Percentiles rank a stretch among this genome's conserved stretches.
phyloP scores from a whole-genome alignment of 495 filamentous ascomycete genomes.

The Penicillium robsamsonii region DNA sequence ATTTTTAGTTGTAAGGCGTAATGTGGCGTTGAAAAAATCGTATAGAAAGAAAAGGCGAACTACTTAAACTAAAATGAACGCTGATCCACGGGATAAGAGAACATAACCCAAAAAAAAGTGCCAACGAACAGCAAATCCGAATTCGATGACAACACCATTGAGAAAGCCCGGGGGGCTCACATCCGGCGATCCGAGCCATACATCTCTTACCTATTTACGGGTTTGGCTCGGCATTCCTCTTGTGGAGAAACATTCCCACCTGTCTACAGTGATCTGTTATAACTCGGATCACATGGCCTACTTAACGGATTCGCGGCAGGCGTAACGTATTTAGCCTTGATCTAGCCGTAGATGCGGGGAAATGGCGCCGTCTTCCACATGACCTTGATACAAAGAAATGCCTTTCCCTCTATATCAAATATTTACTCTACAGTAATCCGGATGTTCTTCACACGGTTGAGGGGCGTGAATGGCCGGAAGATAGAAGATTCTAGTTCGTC shows the following conservation, averaged over 20 bases:
- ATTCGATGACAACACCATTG: conserved; percentile 32
- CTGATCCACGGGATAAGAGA: not conserved
- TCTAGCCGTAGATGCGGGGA: too few relatives aligned
- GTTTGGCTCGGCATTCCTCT: conserved; percentile 1
- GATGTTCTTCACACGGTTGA: too few relatives aligned
- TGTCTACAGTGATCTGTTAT: not conserved
- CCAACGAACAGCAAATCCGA: not conserved
- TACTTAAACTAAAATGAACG: not conserved
- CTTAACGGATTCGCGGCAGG: not conserved
- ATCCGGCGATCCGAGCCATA: conserved; percentile 32
- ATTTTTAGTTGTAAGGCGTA: not conserved
- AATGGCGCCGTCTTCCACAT: too few relatives aligned
- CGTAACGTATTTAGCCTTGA: too few relatives aligned
- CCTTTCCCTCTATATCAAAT: too few relatives aligned
- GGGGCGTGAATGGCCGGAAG: conserved; percentile 13
- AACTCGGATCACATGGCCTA: conserved; percentile 3
- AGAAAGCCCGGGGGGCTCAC: conserved; percentile 7
- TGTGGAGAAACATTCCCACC: conserved; percentile 9
- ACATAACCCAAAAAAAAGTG: not conserved
- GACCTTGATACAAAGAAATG: too few relatives aligned
- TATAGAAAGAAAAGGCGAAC: not conserved
- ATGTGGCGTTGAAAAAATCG: not conserved
- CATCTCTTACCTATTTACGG: conserved; percentile 1
- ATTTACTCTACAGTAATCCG: too few relatives aligned
- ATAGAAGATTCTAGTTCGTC: not conserved